These are phyloP conservation scores for Chloris gayana DNA, from an alignment of 176 grass and related monocot species.

Conservation along the genomic window DNA sequence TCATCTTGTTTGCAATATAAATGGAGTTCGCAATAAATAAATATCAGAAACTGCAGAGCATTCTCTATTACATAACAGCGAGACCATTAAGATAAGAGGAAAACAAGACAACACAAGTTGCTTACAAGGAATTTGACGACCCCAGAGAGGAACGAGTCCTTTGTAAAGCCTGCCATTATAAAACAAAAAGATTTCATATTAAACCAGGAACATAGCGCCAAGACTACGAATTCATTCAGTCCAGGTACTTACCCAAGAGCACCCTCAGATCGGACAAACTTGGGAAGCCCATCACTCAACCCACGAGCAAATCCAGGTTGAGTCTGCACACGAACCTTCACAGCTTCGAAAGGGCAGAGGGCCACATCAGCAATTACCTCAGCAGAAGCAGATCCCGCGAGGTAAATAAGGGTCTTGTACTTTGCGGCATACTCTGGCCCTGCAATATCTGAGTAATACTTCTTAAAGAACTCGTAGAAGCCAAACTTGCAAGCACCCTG, in stretches of 20 bases:
- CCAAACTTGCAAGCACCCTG: slow-evolving; percentile 97
- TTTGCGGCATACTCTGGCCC: slow-evolving; percentile 86
- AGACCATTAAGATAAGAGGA: too few species aligned
- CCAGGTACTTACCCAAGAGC: slow-evolving; percentile 60
- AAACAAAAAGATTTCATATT: not conserved
- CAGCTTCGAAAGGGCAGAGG: slow-evolving; percentile 96
- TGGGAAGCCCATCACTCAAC: slow-evolving; percentile 91
- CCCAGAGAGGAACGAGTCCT: slow-evolving; percentile 90
- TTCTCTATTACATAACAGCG: too few species aligned
- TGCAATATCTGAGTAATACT: slow-evolving; percentile 95
- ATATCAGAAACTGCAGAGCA: not conserved
- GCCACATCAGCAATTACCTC: slow-evolving; percentile 98
- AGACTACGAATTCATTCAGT: not conserved
- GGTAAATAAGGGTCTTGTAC: slow-evolving; percentile 99
- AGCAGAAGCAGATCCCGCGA: slow-evolving; percentile 95
- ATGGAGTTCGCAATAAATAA: not conserved
- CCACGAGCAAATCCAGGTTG: slow-evolving; percentile 95
- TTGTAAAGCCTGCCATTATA: slow-evolving; percentile 74
- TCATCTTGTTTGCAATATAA: not conserved
- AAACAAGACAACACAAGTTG: not conserved
- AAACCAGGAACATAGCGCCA: not conserved
- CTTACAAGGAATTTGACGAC: slow-evolving; percentile 91
- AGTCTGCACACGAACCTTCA: slow-evolving; percentile 98
- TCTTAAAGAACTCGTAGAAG: slow-evolving; percentile 99
- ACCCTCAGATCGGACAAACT: slow-evolving; percentile 86